Evolutionary conservation across 768 basidiomycete species (phyloP), one percentile per base, ranked within the genome.

Genomic region (Rhodosporidiobolus sp.): DNA sequence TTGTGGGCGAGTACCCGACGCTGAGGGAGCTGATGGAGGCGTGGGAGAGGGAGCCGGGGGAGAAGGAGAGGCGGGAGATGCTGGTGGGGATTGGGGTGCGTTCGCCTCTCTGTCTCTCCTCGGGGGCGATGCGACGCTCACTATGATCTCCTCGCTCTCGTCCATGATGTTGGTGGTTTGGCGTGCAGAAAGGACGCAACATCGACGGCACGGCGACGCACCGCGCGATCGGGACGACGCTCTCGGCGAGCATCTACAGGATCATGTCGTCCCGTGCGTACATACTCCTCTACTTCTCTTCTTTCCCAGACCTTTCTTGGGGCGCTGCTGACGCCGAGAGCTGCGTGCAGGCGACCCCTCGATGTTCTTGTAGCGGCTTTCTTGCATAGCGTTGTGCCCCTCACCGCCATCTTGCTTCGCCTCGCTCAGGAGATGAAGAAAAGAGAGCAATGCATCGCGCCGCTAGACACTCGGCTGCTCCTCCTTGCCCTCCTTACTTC

Each of bases 1-100:
- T 79, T 28, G 74, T 72, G 34, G 55, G 58, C 20, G 45, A 70
- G 30, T 75, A 72, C 56, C 76, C 75, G 30, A 77, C 79, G 14
- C 35, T 78, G 35, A 57, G 79, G 38, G 63, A 62, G 46, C 43
- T 74, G 12, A 6, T 16, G 46, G 52, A 59, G 16, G 30, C 30
- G 54, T 53, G 38, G 4, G 74, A 73, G 19, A 4, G 22, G 45
- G 50, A 59, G 16, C 24, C 30, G 54, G 58, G 43, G 4, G 74
- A 74, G 57, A 65, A 22, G 58, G 63, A 52, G 22, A 63, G 32
- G 55, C 49, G 43, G 59, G 49, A 70, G 22, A 70, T 77, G 67
- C 48, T 71, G 34, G 43, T 54, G 11, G 65, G 78, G 59, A 69
- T 78, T 45, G 63, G 56, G 48, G 65, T 69, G 26, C 53, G 71